Percentiles rank a stretch among this genome's conserved stretches.
These are phyloP conservation scores for Inga laurina DNA, from an alignment of 306 rosid species.

Conservation along the genomic window DNA sequence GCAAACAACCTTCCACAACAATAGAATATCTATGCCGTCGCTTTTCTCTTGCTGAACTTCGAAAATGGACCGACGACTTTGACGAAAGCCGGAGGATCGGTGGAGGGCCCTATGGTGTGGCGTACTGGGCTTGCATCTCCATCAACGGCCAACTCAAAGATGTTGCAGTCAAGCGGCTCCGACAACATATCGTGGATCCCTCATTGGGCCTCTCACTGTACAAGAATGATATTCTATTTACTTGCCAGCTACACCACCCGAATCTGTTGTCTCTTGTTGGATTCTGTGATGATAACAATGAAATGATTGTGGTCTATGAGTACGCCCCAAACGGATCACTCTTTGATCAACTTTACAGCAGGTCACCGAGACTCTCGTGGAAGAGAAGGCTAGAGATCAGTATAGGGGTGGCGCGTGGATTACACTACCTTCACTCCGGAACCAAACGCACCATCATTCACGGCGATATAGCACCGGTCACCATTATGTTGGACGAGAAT, in stretches of 20 bases:
- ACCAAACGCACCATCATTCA: slow-evolving; percentile 20
- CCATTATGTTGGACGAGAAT: neutral
- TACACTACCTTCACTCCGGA: slow-evolving; percentile 40
- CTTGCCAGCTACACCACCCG: neutral
- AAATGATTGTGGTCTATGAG: neutral
- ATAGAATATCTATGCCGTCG: too few relatives aligned
- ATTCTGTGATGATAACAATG: neutral
- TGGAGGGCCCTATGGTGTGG: accelerated
- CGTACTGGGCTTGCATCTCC: slow-evolving; percentile 17
- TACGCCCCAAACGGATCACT: neutral
- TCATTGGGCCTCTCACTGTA: neutral
- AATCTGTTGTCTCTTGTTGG: neutral
- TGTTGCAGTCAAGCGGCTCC: slow-evolving; percentile 10
- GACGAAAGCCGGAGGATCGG: neutral
- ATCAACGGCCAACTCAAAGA: neutral
- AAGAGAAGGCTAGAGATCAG: neutral
- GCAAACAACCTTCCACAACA: too few relatives aligned
- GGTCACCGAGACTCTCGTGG: neutral
- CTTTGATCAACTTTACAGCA: neutral
- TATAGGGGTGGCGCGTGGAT: neutral
- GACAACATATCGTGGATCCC: neutral
- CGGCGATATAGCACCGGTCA: neutral
- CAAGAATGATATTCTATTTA: neutral
- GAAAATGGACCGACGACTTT: too few relatives aligned
- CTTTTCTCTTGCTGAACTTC: too few relatives aligned